Evolutionary conservation across 108 stramenopile genomes (phyloP).

Genomic region (Seminavis robusta): DNA sequence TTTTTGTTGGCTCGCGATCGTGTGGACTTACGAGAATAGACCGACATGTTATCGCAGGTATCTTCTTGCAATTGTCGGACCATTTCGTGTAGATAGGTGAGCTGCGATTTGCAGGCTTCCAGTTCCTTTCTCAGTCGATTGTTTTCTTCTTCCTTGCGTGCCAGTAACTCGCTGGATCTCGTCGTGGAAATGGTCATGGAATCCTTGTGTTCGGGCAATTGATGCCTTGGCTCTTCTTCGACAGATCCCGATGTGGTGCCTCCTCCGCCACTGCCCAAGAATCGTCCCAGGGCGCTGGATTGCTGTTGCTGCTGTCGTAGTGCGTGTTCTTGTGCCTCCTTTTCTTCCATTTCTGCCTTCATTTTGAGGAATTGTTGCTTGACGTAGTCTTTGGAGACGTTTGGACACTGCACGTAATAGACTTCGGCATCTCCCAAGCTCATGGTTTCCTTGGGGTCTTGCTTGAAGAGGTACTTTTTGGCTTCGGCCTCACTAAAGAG

Average conservation of each 20-base stretch:
- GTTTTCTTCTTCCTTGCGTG: constrained; percentile 27
- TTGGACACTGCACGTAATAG: constrained; percentile 38
- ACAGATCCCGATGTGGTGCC: no score
- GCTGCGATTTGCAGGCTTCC: constrained; percentile 34
- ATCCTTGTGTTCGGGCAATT: constrained; percentile 9
- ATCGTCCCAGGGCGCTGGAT: no score
- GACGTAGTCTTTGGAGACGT: constrained; percentile 44
- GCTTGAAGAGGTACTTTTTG: constrained; percentile 26
- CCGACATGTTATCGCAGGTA: background rate
- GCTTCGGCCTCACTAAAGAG: constrained; percentile 32
- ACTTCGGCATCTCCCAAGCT: constrained; percentile 7
- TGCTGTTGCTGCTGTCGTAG: constrained; percentile 4
- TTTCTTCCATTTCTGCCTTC: constrained; percentile 3
- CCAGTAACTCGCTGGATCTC: constrained; percentile 2
- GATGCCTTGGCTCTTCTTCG: no score
- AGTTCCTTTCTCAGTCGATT: constrained; percentile 28
- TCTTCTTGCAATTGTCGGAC: constrained; percentile 27
- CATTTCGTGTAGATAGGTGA: constrained; percentile 37
- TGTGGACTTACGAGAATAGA: background rate
- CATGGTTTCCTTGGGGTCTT: constrained; percentile 15
- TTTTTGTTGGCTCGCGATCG: background rate
- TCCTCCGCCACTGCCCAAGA: no score
- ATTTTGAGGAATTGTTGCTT: constrained; percentile 19
- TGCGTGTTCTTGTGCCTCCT: background rate
- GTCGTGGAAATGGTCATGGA: constrained; percentile 7